Evolutionary conservation across 495 filamentous ascomycete genomes (phyloP).

Genomic region (Parachaetomium inaequale): DNA sequence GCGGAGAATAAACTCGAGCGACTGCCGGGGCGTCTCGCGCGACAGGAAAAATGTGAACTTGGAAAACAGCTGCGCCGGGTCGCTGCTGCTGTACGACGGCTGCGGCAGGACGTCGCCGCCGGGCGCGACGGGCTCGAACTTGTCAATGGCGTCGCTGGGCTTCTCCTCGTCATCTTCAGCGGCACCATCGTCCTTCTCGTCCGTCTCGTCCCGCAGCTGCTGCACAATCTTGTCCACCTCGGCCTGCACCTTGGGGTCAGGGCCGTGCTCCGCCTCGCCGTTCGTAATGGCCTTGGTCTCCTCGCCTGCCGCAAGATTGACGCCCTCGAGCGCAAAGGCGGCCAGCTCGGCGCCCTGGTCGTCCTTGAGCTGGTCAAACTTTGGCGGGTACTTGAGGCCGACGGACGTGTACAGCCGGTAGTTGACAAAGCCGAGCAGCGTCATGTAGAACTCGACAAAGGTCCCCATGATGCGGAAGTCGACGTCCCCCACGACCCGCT

Average conservation of each 20-base stretch:
- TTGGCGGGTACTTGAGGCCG: conserved; percentile 90
- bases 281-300: conserved; percentile 53
- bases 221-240: conserved; percentile 53
- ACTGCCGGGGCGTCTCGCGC: conserved; percentile 83
- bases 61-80: conserved; percentile 69
- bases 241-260: conserved; percentile 52
- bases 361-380: conserved; percentile 82
- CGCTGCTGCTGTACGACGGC: conserved; percentile 58
- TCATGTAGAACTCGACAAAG: conserved; percentile 98
- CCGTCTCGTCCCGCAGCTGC: conserved; percentile 46
- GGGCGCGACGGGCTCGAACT: conserved; percentile 72
- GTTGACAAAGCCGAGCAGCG: conserved; percentile 91
- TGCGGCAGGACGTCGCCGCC: conserved; percentile 86
- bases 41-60: conserved; percentile 90
- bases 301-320: conserved; percentile 50
- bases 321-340: conserved; percentile 82
- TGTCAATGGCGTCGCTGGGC: conserved; percentile 70
- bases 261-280: conserved; percentile 42
- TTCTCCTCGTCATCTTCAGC: conserved; percentile 50
- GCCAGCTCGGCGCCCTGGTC: conserved; percentile 84
- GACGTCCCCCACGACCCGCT: conserved; percentile 83
- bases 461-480: conserved; percentile 99
- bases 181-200: conserved; percentile 44
- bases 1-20: conserved; percentile 89
- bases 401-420: conserved; percentile 87